These are phyloP conservation scores for Melocanna baccifera DNA, from an alignment of 176 grass and related monocot genomes.

Conservation along the genomic window DNA sequence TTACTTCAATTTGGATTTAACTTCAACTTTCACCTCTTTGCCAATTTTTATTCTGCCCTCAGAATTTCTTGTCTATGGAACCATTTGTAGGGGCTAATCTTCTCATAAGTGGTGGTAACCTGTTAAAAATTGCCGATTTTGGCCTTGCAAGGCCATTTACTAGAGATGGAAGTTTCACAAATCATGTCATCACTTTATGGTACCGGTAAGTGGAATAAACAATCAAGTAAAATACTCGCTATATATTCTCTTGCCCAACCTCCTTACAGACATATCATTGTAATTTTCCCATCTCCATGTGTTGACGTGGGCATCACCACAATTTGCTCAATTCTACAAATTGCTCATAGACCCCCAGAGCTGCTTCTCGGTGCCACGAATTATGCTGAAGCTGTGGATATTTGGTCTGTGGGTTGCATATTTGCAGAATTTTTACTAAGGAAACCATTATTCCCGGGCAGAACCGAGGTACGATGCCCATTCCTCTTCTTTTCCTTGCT, in stretches of 20 bases:
- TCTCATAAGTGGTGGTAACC: slow-evolving; percentile 60
- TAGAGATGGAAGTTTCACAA: slow-evolving; percentile 71
- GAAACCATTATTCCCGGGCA: slow-evolving; percentile 74
- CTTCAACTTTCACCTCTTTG: slow-evolving; percentile 7
- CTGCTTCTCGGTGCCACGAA: slow-evolving; percentile 74
- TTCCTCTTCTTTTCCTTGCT: neutral
- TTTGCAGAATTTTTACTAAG: slow-evolving; percentile 73
- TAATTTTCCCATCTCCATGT: slow-evolving; percentile 15
- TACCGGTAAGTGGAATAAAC: slow-evolving; percentile 51
- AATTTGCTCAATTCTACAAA: neutral
- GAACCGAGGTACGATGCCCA: slow-evolving; percentile 52
- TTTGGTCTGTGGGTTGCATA: slow-evolving; percentile 87
- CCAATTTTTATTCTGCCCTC: slow-evolving; percentile 7
- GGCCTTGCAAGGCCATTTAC: slow-evolving; percentile 81
- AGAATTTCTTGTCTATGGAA: slow-evolving; percentile 6
- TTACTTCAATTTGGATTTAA: slow-evolving; percentile 30
- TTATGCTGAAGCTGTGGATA: slow-evolving; percentile 80
- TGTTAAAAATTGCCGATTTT: slow-evolving; percentile 77
- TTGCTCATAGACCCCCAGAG: slow-evolving; percentile 57
- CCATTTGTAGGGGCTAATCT: slow-evolving; percentile 63
- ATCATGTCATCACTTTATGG: slow-evolving; percentile 84
- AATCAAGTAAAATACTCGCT: neutral
- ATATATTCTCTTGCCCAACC: neutral
- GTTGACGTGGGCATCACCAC: slow-evolving; percentile 4
- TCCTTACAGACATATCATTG: neutral